Percentiles rank a stretch among this genome's conserved stretches.
Evolutionary conservation across 805 yeast genomes (phyloP).

Genomic region (Metschnikowia lochheadii): DNA sequence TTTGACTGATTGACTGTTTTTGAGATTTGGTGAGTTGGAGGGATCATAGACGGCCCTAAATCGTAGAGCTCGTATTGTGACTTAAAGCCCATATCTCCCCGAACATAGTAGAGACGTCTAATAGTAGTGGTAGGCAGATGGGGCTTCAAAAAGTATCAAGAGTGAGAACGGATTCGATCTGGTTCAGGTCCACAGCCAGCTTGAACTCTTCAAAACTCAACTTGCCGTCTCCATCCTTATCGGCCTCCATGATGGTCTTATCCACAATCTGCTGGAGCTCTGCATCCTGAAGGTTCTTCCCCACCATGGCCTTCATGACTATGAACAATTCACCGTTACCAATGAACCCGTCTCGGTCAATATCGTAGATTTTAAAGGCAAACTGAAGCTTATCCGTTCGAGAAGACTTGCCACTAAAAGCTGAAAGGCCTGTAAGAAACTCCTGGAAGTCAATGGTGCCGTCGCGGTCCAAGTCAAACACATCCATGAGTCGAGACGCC

Average conservation of each 20-base stretch:
- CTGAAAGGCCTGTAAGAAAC: conserved; percentile 80
- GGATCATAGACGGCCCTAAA: not conserved
- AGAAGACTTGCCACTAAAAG: conserved; percentile 80
- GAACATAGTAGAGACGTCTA: not conserved
- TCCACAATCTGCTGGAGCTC: conserved; percentile 97
- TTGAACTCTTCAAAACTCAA: conserved; percentile 84
- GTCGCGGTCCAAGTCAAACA: conserved; percentile 87
- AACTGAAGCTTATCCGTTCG: conserved; percentile 79
- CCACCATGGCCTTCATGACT: conserved; percentile 96
- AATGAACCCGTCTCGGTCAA: conserved; percentile 90
- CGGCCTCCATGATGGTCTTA: conserved; percentile 92
- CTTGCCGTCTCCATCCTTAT: conserved; percentile 87
- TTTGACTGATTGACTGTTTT: too few species aligned
- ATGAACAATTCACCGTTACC: conserved; percentile 93
- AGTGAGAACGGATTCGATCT: conserved; percentile 58
- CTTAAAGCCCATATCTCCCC: not conserved
- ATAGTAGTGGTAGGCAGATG: not conserved
- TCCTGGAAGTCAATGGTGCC: conserved; percentile 96
- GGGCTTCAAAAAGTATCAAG: conserved; percentile 38
- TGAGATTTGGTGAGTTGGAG: too few species aligned
- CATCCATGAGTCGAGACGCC: conserved; percentile 85
- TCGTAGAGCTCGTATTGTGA: not conserved
- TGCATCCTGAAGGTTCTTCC: conserved; percentile 76
- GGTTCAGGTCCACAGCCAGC: conserved; percentile 55
- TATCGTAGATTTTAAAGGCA: conserved; percentile 91